A percentile compares a stretch with the other conserved stretches of the same genome.
These are phyloP conservation scores for Pseudopithomyces maydicus DNA, from an alignment of 2,329 filamentous ascomycete species.

Conservation along the genomic window DNA sequence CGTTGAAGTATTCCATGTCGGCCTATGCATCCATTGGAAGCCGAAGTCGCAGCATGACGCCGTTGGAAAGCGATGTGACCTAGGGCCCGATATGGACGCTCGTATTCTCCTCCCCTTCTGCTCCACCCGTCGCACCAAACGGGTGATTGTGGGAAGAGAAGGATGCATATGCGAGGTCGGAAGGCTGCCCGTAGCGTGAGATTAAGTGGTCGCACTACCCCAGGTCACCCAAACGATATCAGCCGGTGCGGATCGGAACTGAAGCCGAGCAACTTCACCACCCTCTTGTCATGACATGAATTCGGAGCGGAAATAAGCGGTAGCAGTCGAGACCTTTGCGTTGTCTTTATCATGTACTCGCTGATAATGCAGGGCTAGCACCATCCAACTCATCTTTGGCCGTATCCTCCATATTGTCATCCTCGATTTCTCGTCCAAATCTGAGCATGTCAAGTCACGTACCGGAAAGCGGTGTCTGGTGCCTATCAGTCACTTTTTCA, in stretches of 20 bases:
- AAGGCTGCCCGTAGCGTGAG: neutral
- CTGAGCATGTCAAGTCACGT: constrained; percentile 14
- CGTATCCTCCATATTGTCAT: neutral
- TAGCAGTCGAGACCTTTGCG: neutral
- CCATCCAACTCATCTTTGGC: neutral
- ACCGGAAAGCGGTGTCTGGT: constrained; percentile 26
- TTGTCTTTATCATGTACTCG: too few relatives aligned
- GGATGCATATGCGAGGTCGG: neutral
- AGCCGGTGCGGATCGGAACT: neutral
- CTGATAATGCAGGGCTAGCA: too few relatives aligned
- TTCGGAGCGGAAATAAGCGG: neutral
- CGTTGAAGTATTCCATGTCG: constrained; percentile 7
- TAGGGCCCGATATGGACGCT: neutral
- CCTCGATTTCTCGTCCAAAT: neutral
- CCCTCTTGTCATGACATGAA: neutral
- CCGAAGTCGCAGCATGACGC: constrained; percentile 1
- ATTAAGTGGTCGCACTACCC: neutral
- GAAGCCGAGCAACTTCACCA: neutral
- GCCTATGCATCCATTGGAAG: neutral
- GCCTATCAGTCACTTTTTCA: constrained; percentile 51
- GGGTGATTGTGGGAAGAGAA: neutral
- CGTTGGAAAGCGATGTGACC: constrained; percentile 1
- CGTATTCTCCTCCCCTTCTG: neutral
- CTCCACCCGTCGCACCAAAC: neutral
- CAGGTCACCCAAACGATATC: neutral